Conservation (phyloP, 2,329 filamentous ascomycete genomes). For the Epichloe sibirici region DNA sequence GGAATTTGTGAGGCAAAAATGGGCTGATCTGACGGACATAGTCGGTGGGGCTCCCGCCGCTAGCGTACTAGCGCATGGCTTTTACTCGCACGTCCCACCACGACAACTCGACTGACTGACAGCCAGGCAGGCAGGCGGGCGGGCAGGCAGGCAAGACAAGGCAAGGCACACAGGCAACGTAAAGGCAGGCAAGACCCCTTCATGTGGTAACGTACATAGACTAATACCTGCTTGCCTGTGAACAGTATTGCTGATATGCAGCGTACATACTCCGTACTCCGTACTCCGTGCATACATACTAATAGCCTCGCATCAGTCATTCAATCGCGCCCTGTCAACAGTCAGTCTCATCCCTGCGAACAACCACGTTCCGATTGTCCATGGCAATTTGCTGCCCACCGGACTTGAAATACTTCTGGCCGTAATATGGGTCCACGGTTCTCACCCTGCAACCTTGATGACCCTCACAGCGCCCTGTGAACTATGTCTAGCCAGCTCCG, state of each 20-base stretch:
- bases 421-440: background rate
- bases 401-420: background rate
- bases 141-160: too few species aligned
- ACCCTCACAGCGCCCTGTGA: background rate
- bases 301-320: too few species aligned
- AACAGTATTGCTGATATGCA: too few species aligned
- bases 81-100: background rate
- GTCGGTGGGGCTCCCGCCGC: constrained; percentile 5
- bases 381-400: background rate
- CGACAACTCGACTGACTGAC: background rate
- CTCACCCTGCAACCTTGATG: background rate
- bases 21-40: constrained; percentile 20
- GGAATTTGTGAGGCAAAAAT: constrained; percentile 23
- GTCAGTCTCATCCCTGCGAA: too few species aligned
- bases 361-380: background rate
- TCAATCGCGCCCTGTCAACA: too few species aligned
- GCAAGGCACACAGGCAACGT: too few species aligned
- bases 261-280: too few species aligned
- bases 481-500: background rate
- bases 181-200: too few species aligned
- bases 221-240: too few species aligned
- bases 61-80: constrained; percentile 1
- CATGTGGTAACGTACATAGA: too few species aligned
- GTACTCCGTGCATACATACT: too few species aligned
- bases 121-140: too few species aligned